Base-by-base conservation (phyloP, 768 basidiomycete genomes). In the Leccinum variicolor region DNA sequence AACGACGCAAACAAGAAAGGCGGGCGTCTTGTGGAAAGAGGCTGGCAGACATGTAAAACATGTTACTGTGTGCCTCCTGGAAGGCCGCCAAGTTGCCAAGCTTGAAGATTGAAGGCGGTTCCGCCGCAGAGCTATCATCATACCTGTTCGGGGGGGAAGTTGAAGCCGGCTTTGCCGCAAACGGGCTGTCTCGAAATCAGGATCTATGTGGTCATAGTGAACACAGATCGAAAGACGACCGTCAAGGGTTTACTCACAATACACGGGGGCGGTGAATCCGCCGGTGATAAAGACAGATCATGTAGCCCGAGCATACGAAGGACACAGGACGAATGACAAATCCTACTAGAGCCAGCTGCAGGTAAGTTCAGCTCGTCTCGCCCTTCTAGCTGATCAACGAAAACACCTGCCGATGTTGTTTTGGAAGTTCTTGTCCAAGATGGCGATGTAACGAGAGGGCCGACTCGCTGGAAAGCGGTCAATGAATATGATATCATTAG, bases 1-100 rank as follows among this genome's bases (percentile, higher is more conserved):
- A 92, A 90, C 63, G 81, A 86, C 60, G 66, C 74, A n/a, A 77
- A 85, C 55, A 69, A 92, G 52, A 82, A 86, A 66, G 91, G 90
- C 17, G 91, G 90, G 8, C 79, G 77, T 28, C 68, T 90, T 50
- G 87, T 89, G 8, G 73, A 75, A 29, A 82, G 90, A 36, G 90
- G 91, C 23, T 82, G 81, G 81, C 89, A 76, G 36, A 36, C 70
- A 73, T 72, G 53, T 73, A 74, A 59, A 71, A 62, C 60, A 79
- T 55, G 4, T 66, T 66, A 0, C 19, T 19, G 58, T 79, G 76
- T 1, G 67, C 65, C 0, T 58, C 56, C 4, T 52, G 61, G 48
- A 76, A 80, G 7, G 75, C 74, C 0, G 55, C 50, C n/a, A n/a
- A n/a, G n/a, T 33, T 66, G 60, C 74, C 74, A 82, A 8, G 43